Evolutionary conservation across 2,329 filamentous ascomycete genomes (phyloP).

Genomic region (Alternaria ethzedia): DNA sequence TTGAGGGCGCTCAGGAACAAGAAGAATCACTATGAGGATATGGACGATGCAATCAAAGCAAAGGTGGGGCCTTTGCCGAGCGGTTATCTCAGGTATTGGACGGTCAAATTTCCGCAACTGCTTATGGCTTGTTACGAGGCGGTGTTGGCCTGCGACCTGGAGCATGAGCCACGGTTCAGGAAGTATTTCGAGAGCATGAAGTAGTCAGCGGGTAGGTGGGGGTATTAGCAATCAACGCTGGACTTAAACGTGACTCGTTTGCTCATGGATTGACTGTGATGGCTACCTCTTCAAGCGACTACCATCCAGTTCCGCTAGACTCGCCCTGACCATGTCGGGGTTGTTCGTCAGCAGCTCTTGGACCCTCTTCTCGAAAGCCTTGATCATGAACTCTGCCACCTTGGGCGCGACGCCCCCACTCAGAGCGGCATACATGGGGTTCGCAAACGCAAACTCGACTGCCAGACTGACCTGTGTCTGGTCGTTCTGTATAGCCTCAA

Average conservation of each 20-base stretch:
- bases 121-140: constrained; percentile 76
- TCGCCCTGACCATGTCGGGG: constrained; percentile 28
- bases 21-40: constrained; percentile 96
- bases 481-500: constrained; percentile 54
- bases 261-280: not conserved
- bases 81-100: constrained; percentile 86
- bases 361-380: constrained; percentile 88
- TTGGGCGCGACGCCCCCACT: constrained; percentile 83
- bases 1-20: constrained; percentile 92
- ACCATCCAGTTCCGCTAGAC: constrained; percentile 35
- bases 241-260: not conserved
- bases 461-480: constrained; percentile 76
- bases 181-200: constrained; percentile 14
- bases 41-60: constrained; percentile 78
- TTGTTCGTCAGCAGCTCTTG: constrained; percentile 56
- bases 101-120: constrained; percentile 76
- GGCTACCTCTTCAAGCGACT: constrained; percentile 26
- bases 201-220: not conserved
- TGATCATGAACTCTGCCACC: constrained; percentile 86
- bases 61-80: constrained; percentile 77
- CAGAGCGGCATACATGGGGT: constrained; percentile 84
- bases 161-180: constrained; percentile 9
- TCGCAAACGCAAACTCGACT: constrained; percentile 84
- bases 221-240: not conserved
- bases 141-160: constrained; percentile 12